Base-by-base conservation (phyloP, 2,329 filamentous ascomycete genomes). In the Fonsecaea erecta region DNA sequence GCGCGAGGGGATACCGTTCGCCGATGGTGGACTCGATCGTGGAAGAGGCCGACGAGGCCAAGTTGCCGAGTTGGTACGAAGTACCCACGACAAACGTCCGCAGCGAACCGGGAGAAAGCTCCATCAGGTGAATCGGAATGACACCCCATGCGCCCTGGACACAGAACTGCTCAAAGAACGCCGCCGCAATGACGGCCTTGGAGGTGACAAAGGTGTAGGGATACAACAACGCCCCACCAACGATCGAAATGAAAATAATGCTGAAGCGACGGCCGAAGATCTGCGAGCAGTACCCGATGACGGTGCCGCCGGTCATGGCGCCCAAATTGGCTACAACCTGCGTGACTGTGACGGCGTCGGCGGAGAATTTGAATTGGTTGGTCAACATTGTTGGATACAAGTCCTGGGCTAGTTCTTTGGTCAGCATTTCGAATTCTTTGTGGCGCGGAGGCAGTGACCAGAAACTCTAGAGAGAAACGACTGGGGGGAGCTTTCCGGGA, bases 111-210 rank as follows among this genome's bases (percentile, higher is more conserved):
- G 87, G 87, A 0, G 84, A 84, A 1, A 89, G 77, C 69, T 89
- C 87, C 84, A 88, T 88, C 9, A 89, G 78, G 70, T 89, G 86
- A 67, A 89, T 88, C 7, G 89, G 89, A n/a, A 91, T 86, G 1
- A 90, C 86, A 34, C 85, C 90, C 90, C 90, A 92, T 0, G 89
- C 90, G 24, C 90, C 90, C 75, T 92, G 89, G 1, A 92, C 89
- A 72, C 86, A 90, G 75, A 92, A 91, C 74, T 92, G 90, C 78
- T 94, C 84, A 77, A 95, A 95, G 77, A 95, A 96, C 1, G 91
- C 91, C 0, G 90, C 88, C 0, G 91, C 92, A 55, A 93, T 93
- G 72, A 96, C 81, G 14, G 81, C 80, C 5, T 87, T 79, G 70
- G 79, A 82, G 1, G 79, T 79, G 11, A 87, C 82, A 71, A 92